Base-by-base conservation (phyloP, 495 filamentous ascomycete species). In the Penicillium herquei region DNA sequence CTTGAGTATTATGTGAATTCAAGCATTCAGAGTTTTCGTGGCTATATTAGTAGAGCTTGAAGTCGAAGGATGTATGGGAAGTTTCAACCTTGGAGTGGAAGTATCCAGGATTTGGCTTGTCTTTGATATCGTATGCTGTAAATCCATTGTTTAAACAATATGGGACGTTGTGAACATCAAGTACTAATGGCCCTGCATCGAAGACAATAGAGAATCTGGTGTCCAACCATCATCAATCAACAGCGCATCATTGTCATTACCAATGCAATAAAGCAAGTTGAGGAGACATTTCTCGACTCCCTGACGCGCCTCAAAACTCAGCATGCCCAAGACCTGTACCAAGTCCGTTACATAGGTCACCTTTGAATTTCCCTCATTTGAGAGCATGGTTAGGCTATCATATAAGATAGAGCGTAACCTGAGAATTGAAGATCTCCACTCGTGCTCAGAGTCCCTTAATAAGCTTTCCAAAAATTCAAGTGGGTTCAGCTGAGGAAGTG, bases 271-370 rank as follows among this genome's bases (percentile, higher is more conserved):
- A 4, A 67, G 52, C 54, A 69, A 52, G 50, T 69, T 69, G 12
- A 69, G 50, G 39, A 69, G 61, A 56, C 66, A 67, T 42, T 62
- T 64, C 39, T 69, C 66, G 37, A 67, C 58, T 18, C 66, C 66
- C 33, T 46, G 57, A 11, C 55, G 63, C 11, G 63, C 63, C 40
- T 66, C 63, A 12, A 58, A 41, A 39, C 66, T 69, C 34, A 69
- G 42, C 0, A 52, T 57, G 7, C 59, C 48, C 12, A 69, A 49
- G 14, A 69, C 57, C 11, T 67, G 48, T 14, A 56, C 55, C 50
- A 67, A 53, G 30, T 58, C 48, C 55, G 52, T 54, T 7, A 64
- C 52, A 49, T 69, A 67, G 39, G 61, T 43, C 6, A 63, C 49
- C 39, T 62, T 66, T 9, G 32, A 45, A 8, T 44, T 7, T 0